Evolutionary conservation across 345 rosid species (phyloP), one percentile per base, ranked within the genome.

Genomic region (Sonneratia alba): DNA sequence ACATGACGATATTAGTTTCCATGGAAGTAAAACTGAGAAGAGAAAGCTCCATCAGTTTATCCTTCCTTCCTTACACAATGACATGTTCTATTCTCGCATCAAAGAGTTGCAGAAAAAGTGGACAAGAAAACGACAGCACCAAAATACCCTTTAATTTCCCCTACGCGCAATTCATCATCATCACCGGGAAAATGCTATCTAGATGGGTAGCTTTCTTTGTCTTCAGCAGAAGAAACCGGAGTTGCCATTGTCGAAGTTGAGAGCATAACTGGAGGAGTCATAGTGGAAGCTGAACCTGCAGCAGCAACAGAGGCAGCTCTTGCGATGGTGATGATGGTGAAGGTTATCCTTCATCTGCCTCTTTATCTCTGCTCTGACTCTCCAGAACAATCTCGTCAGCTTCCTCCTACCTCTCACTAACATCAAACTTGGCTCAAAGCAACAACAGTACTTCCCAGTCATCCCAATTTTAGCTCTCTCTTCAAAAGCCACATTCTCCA

Each of bases 211-310:
- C 15, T 34, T 63, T 27, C 40, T 63, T 18, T 24, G 21, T 53
- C 11, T 7, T 76, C 81, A 83, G 74, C 90, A 84, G 72, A 84
- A 79, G 79, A 86, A 86, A 40, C 86, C 86, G 47, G 83, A 87
- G 86, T 88, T 82, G 77, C 87, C 89, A 67, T 83, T 79, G 66
- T 91, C 92, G 68, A 91, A 91, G 87, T 91, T 91, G 78, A 91
- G 97, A 79, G 92, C 86, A 74, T 91, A 91, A 55, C 89, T 91
- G n/a, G 85, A 80, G 34, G 92, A 85, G 71, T 91, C 95, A 34
- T 86, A 89, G 69, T 86, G 86, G 77, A 85, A 89, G 78, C 87
- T 86, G 75, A 78, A 79, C 64, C 75, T 83, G 67, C 75, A 68
- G 69, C 78, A 82, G 69, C 78, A 82, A 18, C 80, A 75, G 77